Base-by-base conservation (phyloP, 345 rosid genomes). In the Jatropha curcas region DNA sequence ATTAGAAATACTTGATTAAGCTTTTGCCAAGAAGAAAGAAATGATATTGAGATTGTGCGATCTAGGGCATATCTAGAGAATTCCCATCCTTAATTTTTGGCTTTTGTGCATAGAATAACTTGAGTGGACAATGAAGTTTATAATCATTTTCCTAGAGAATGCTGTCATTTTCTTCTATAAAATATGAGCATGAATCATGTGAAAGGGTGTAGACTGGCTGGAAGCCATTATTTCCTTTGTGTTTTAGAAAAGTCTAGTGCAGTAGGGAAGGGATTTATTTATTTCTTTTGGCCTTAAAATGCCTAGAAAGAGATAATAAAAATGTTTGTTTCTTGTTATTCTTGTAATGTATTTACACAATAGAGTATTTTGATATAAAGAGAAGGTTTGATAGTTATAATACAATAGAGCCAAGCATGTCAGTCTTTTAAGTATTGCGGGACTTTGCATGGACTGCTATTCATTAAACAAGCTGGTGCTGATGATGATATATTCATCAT, bases 81-180 rank as follows among this genome's bases (percentile, higher is more conserved):
- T 43, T 70, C 68, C 72, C 66, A 71, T 24, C 79, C 86, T 72
- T 19, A 67, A 79, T 77, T 72, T 70, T 75, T 72, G 86, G 88
- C 86, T 83, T 81, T 85, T 75, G 27, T 5, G 30, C 60, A 33
- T 61, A 46, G 17, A 43, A 71, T 14, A 55, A 64, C 45, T 1
- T 60, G 55, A 65, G 71, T 43, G 74, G 39, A 35, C 33, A 64
- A 64, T 75, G 77, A 68, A 62, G 62, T 25, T 73, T 53, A 73
- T 13, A 76, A 81, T 77, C 34, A 79, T 81, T 78, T 53, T 70
- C 28, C 19, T 56, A 34, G 60, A 45, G 68, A 67, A 71, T 62
- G 76, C 67, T 71, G 37, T 56, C 62, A 55, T 33, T 58, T 58
- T 59, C 73, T 68, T 68, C 59, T 60, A 64, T 71, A 65, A 58